Evolutionary conservation across 2,329 filamentous ascomycete species (phyloP), one percentile per base, ranked within the genome.

Genomic region (Albifimbria verrucaria): DNA sequence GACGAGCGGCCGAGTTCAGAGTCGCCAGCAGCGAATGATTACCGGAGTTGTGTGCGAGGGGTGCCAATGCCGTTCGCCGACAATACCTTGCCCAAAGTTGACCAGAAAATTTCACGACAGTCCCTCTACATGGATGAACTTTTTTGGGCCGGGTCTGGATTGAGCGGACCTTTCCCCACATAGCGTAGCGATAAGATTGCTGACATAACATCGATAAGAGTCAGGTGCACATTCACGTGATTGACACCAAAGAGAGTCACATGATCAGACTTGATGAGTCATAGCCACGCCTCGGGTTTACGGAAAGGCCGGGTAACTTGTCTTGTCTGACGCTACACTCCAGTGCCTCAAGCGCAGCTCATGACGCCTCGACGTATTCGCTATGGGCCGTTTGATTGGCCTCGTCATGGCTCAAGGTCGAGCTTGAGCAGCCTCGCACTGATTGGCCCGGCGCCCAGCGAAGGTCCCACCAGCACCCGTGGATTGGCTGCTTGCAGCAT

Each of bases 71-170:
- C 12, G 15, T 12, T 39, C 18, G 51, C 56, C 57, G 56, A 52
- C 54, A 57, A 56, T 60, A n/a, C 59, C 62, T 56, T 58, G 51
- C 56, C 53, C 55, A 53, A 51, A 57, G 54, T 50, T 55, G 53
- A 54, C 67, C 60, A 59, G 59, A 69, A 70, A 70, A 64, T 68
- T 69, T 70, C 67, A 68, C 65, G 57, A 55, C 55, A 57, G 55
- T 54, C 53, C 52, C 32, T 59, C 56, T 51, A 60, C 52, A 56
- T 57, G 54, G 60, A 59, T 58, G 60, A 68, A 68, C 65, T 68
- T 70, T 69, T 68, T 67, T 65, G 62, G 57, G 51, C 48, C 56
- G 57, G 47, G 50, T 52, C 51, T 52, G 53, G 57, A 56, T 48
- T 47, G 51, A 36, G 43, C 42, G 45, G 47, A 45, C 26, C 17